A percentile compares a stretch with the other conserved stretches of the same genome.
Conservation (phyloP, 805 yeast species). For the Kurtzmaniella fragi region DNA sequence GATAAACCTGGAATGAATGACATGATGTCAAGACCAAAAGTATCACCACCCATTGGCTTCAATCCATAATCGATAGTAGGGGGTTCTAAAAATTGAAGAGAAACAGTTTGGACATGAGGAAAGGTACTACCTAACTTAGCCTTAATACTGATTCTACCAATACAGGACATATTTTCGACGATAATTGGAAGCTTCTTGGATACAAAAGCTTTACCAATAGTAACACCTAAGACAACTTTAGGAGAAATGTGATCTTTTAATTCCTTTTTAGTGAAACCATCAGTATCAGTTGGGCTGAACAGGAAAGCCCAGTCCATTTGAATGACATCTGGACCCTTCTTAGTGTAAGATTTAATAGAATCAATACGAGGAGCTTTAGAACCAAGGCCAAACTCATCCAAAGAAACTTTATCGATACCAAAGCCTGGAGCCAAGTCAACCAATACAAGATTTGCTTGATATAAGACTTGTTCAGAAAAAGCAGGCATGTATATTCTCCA, state of each 20-base stretch:
- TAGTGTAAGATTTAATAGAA: slow-evolving; percentile 68
- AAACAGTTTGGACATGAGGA: slow-evolving; percentile 74
- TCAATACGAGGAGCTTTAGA: slow-evolving; percentile 74
- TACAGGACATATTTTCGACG: slow-evolving; percentile 74
- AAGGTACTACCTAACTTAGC: slow-evolving; percentile 57
- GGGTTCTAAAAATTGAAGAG: slow-evolving; percentile 70
- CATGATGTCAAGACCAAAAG: slow-evolving; percentile 83
- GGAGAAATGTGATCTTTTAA: slow-evolving; percentile 69
- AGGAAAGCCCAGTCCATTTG: slow-evolving; percentile 85
- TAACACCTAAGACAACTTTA: slow-evolving; percentile 74
- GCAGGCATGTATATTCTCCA: slow-evolving; percentile 92
- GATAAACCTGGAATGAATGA: slow-evolving; percentile 77
- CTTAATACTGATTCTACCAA: slow-evolving; percentile 63
- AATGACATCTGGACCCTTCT: slow-evolving; percentile 58
- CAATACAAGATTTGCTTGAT: slow-evolving; percentile 61
- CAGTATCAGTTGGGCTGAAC: slow-evolving; percentile 77
- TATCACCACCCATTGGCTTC: slow-evolving; percentile 86
- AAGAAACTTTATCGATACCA: slow-evolving; percentile 68
- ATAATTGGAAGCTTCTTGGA: slow-evolving; percentile 72
- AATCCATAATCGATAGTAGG: slow-evolving; percentile 74
- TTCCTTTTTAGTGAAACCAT: slow-evolving; percentile 77
- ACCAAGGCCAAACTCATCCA: slow-evolving; percentile 78
- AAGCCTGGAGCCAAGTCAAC: slow-evolving; percentile 76
- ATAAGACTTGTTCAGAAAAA: slow-evolving; percentile 66
- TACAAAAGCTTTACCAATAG: slow-evolving; percentile 75